A percentile compares a stretch with the other conserved stretches of the same genome.
Evolutionary conservation across 2,329 filamentous ascomycete genomes (phyloP).

Genomic region (Tolypocladium endophyticum): DNA sequence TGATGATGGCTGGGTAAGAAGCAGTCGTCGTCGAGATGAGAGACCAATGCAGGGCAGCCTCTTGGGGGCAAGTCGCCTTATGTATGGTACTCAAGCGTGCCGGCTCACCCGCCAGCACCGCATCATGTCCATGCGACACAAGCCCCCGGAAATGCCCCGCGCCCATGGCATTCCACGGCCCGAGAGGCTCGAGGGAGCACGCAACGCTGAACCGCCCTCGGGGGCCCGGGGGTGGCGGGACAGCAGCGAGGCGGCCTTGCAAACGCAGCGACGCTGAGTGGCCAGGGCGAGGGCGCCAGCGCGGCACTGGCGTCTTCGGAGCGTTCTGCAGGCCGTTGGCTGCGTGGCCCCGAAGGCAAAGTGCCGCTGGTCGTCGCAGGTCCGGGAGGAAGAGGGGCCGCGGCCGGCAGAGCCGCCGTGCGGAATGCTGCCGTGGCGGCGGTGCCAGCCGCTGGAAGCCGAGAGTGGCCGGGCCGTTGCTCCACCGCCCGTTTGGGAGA

Average conservation of each 20-base stretch:
- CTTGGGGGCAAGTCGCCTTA: neutral
- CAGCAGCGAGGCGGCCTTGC: neutral
- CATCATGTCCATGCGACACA: neutral
- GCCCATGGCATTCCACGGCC: constrained; percentile 10
- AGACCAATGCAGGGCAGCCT: neutral
- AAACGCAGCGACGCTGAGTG: neutral
- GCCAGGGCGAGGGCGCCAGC: neutral
- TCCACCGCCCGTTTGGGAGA: neutral
- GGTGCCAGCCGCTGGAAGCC: constrained; percentile 29
- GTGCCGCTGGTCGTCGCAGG: neutral
- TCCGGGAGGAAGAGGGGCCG: neutral
- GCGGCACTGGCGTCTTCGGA: neutral
- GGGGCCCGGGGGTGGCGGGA: neutral
- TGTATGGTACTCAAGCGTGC: neutral
- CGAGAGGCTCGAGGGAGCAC: constrained; percentile 1
- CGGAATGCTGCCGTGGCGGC: constrained; percentile 14
- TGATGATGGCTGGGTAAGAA: neutral
- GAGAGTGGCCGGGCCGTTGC: constrained; percentile 22
- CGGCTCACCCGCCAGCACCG: neutral
- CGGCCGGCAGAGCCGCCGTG: constrained; percentile 3
- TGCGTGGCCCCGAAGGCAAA: neutral
- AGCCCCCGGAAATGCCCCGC: constrained; percentile 10
- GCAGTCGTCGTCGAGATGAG: neutral
- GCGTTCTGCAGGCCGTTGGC: too few species aligned
- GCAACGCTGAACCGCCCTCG: neutral